Conservation (phyloP, 1,139 yeast species). For the Candida sp. region DNA sequence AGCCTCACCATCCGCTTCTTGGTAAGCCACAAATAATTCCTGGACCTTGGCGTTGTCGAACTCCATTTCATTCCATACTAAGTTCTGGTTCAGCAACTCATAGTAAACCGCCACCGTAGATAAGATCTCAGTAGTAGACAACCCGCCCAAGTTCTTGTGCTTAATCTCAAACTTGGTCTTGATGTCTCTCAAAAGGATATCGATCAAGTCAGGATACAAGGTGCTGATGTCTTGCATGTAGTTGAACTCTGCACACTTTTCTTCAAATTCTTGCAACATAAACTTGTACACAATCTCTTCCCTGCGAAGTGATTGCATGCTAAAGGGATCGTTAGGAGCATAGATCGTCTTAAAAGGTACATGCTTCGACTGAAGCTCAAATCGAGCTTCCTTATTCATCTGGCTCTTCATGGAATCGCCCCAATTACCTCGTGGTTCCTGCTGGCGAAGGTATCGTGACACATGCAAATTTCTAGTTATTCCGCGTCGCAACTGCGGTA, state of each 20-base stretch:
- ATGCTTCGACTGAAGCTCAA: too few species aligned
- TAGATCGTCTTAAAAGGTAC: background rate
- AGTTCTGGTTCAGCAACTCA: slow-evolving; percentile 33
- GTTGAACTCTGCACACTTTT: slow-evolving; percentile 9
- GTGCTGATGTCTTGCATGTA: background rate
- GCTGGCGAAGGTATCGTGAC: background rate
- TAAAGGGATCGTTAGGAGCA: slow-evolving; percentile 12
- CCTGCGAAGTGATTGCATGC: slow-evolving; percentile 9
- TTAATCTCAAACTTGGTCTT: slow-evolving; percentile 9
- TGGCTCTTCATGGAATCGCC: background rate
- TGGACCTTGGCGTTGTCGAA: slow-evolving; percentile 29
- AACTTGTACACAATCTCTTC: slow-evolving; percentile 9
- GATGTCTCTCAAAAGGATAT: slow-evolving; percentile 7
- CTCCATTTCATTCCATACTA: slow-evolving; percentile 33
- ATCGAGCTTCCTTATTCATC: background rate
- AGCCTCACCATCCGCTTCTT: slow-evolving; percentile 13
- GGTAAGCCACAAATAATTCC: slow-evolving; percentile 23
- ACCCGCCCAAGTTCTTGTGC: background rate
- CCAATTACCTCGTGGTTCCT: background rate
- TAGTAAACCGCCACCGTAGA: slow-evolving; percentile 32
- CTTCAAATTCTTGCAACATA: slow-evolving; percentile 12
- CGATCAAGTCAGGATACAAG: slow-evolving; percentile 3
- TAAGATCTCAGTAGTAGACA: slow-evolving; percentile 31
- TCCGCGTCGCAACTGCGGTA: slow-evolving; percentile 4
- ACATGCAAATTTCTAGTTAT: slow-evolving; percentile 9